Evolutionary conservation across 2,329 filamentous ascomycete species (phyloP), one percentile per base, ranked within the genome.

Genomic region (Neonectria ditissima): DNA sequence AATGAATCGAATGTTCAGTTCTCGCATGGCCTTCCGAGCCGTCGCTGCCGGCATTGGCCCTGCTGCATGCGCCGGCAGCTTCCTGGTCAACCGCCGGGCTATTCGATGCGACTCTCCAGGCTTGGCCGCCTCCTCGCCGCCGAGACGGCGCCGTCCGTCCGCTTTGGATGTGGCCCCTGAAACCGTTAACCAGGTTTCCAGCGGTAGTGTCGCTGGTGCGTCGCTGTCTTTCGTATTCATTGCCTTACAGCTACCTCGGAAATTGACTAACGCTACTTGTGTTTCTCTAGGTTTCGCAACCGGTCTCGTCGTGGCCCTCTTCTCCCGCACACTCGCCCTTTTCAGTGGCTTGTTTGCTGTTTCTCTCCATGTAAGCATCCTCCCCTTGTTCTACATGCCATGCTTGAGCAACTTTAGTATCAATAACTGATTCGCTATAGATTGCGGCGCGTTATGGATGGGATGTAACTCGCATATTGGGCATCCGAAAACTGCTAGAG

Each of bases 291-390:
- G 90, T 18, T 86, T 92, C 59, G 70, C 85, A n/a, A 79, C 84
- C 3, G 91, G 91, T 1, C 71, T 94, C 32, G 79, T 90, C 0
- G 83, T 94, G 26, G 88, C 89, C 62, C 81, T 91, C 16, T 93
- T 94, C 76, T 93, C 90, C 9, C 88, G 87, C 74, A 87, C 90
- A 1, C 80, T 94, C 51, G 89, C 91, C 1, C 73, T 94, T 16
- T 76, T 94, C 20, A 79, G 91, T 20, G 91, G 91, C 0, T 73
- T 92, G 13, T 78, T 89, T 10, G 85, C 92, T 24, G 80, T 92
- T 14, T 82, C 86, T 30, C 73, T 91, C 16, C 88, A 92, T 80
- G 89, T 91, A 80, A 67, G 82, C n/a, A 18, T 10, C 22, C 11
- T 13, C 30, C 26, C 34, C 10, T 1, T 10, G 8, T 72, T n/a